Evolutionary conservation across 1,139 yeast genomes (phyloP).

Genomic region (Sugiyamaella novakii): DNA sequence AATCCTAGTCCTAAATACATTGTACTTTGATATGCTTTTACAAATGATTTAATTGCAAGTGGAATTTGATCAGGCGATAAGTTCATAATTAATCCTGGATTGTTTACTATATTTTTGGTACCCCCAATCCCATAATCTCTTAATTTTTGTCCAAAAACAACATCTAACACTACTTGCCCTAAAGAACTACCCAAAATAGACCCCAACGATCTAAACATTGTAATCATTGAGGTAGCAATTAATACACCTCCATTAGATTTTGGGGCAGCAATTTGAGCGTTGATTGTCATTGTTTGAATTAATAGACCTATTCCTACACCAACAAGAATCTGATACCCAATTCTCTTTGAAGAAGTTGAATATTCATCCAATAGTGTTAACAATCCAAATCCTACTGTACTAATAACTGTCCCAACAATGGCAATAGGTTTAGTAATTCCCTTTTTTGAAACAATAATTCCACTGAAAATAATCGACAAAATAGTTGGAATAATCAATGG

Average conservation of each 20-base stretch:
- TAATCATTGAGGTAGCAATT: conserved; percentile 51
- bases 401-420: conserved; percentile 49
- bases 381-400: conserved; percentile 58
- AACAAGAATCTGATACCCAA: conserved; percentile 56
- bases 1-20: conserved; percentile 32
- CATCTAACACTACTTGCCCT: conserved; percentile 49
- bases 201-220: conserved; percentile 52
- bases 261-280: conserved; percentile 60
- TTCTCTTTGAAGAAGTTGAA: conserved; percentile 30
- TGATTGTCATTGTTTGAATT: conserved; percentile 54
- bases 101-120: conserved; percentile 24
- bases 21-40: conserved; percentile 29
- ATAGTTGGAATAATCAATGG: conserved; percentile 58
- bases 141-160: conserved; percentile 7
- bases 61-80: conserved; percentile 23
- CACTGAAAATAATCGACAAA: conserved; percentile 50
- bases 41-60: conserved; percentile 29
- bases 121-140: conserved; percentile 2
- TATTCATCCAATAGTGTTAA: conserved; percentile 44
- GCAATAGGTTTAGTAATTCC: conserved; percentile 54
- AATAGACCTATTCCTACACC: conserved; percentile 59
- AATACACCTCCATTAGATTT: conserved; percentile 53
- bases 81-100: conserved; percentile 26
- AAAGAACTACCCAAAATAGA: conserved; percentile 53
- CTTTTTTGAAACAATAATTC: conserved; percentile 50